phyloP scores from a whole-genome alignment of 768 basidiomycete species.

The Gloeopeniophorella convolvens region DNA sequence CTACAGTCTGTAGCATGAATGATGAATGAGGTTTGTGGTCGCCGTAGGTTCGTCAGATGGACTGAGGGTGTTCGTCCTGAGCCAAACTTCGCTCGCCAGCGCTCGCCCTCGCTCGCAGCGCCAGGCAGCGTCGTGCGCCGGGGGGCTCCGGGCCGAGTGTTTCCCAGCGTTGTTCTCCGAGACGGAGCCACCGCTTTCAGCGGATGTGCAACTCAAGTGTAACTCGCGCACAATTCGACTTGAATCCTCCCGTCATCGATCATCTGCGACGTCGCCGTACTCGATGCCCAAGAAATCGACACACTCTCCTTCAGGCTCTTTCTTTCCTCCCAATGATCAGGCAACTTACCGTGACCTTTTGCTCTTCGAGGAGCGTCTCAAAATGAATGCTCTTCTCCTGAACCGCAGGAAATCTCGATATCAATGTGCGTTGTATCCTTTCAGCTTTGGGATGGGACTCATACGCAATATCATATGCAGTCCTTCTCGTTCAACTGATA shows the following conservation, averaged over 20 bases:
- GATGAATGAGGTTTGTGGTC: too few relatives aligned
- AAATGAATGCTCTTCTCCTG: conserved; percentile 80
- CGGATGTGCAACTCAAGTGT: neutral
- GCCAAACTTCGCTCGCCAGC: too few relatives aligned
- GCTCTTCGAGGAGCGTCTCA: conserved; percentile 93
- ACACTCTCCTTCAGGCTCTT: conserved; percentile 31
- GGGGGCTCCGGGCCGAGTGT: too few relatives aligned
- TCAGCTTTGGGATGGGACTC: neutral
- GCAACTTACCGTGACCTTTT: conserved; percentile 84
- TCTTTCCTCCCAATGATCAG: conserved; percentile 62
- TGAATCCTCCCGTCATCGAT: conserved; percentile 1
- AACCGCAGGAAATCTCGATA: conserved; percentile 77
- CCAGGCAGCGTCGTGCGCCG: too few relatives aligned
- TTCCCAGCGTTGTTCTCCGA: neutral
- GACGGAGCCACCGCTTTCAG: neutral
- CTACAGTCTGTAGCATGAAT: too few relatives aligned
- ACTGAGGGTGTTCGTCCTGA: too few relatives aligned
- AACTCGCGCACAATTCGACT: too few relatives aligned
- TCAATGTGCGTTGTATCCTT: conserved; percentile 49
- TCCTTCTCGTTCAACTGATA: conserved; percentile 68
- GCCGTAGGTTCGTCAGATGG: too few relatives aligned
- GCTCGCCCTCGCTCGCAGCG: too few relatives aligned
- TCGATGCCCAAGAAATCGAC: conserved; percentile 28
- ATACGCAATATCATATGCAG: conserved; percentile 32
- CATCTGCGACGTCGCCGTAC: neutral